Base-by-base conservation (phyloP, 129 eudicot genomes). In the Rutidosis leptorrhynchoides region DNA sequence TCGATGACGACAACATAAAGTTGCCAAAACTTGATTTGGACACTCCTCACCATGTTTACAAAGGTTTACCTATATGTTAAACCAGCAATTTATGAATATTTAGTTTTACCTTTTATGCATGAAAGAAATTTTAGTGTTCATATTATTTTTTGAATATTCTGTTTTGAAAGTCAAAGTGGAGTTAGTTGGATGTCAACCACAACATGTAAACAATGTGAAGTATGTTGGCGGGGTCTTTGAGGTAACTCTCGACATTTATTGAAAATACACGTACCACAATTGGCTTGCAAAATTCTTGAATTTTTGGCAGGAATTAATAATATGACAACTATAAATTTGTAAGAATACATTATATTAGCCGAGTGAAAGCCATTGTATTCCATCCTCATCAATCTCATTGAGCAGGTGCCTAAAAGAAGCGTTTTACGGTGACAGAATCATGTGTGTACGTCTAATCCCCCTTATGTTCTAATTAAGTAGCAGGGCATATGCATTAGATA, bases 171-270 rank as follows among this genome's bases (percentile, higher is more conserved):
- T 95, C 99, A 58, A 83, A 84, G 71, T 94, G 96, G 96, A 89
- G 89, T 68, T 96, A 94, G 73, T 59, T 94, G 71, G 99, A 94
- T 84, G 92, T 94, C 53, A 94, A 94, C 49, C 96, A n/a, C n/a
- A 82, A 82, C 99, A 94, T 79, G 99, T 94, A 64, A 94, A 94
- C 82, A 94, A 94, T 77, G 97, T 94, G 65, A 94, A 94, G 64
- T 94, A 94, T 69, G 81, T 94, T 80, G 95, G 95, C 68, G 89
- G 99, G 99, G 78, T 94, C 52, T 88, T 94, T 65, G 99, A 94
- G 97, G 99, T 86, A 54, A 33, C 51, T 49, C 17, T 23, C 15
- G 15, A 11, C 19, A 29, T 29, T 3, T 3, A 29, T 29, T 32
- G 12, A 2, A 32, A 7, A 32, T 32, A 32, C 2, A 12, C 46